Percentiles rank a stretch among this genome's conserved stretches.
Conservation (phyloP, 768 basidiomycete genomes). For the Lactarius evosmus region DNA sequence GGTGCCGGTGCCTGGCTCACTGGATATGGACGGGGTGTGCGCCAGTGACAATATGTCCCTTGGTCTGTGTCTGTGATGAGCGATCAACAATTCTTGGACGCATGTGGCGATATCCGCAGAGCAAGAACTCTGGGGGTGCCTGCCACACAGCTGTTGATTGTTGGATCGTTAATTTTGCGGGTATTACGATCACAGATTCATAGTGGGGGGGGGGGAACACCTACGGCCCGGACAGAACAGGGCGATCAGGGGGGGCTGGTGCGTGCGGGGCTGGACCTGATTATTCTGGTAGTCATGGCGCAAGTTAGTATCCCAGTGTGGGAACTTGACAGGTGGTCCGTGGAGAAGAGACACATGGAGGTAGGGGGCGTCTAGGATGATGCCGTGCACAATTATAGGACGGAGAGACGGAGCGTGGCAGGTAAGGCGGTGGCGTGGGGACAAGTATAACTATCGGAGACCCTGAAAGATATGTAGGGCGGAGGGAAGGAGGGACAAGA, state of each 20-base stretch:
- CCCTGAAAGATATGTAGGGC: too few species aligned
- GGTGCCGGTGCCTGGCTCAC: constrained; percentile 1
- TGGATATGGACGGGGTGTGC: not conserved
- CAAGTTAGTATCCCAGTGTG: constrained; percentile 10
- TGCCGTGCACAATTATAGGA: constrained; percentile 2
- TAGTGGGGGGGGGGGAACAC: not conserved
- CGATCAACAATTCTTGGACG: not conserved
- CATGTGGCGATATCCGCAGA: not conserved
- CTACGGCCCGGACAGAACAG: not conserved
- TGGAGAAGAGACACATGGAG: constrained; percentile 16
- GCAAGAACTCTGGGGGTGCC: not conserved
- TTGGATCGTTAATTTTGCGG: not conserved
- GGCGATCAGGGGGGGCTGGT: constrained; percentile 9
- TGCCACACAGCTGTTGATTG: not conserved
- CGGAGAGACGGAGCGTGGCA: not conserved
- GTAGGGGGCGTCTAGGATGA: constrained; percentile 7
- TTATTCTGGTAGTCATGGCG: not conserved
- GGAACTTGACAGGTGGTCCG: not conserved
- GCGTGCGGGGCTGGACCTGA: not conserved
- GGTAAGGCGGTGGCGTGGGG: not conserved
- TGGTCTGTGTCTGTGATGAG: not conserved
- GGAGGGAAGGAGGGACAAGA: not conserved
- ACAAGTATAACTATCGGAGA: not conserved
- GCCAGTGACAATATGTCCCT: not conserved
- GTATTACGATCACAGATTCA: not conserved